These are phyloP conservation scores for Smittium culicis DNA, from an alignment of 371 early-diverging fungal species.

Conservation along the genomic window DNA sequence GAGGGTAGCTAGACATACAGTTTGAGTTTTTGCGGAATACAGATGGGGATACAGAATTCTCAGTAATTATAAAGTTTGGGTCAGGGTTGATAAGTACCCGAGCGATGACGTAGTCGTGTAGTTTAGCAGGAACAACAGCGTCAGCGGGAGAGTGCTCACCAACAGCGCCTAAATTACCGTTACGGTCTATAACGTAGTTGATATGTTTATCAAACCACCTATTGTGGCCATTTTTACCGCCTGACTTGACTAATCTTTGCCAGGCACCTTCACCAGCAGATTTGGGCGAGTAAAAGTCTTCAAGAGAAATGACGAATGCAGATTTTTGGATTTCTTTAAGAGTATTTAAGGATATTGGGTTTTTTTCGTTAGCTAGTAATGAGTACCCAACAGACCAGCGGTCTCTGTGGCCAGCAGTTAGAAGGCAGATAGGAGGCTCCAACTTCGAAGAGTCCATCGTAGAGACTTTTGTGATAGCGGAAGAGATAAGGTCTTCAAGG, in stretches of 20 bases:
- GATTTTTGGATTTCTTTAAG: constrained; percentile 7
- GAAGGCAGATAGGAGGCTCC: constrained; percentile 48
- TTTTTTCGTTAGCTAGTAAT: constrained; percentile 25
- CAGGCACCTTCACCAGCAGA: constrained; percentile 17
- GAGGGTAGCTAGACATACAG: too few species aligned
- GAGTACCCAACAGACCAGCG: constrained; percentile 50
- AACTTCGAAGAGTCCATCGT: constrained; percentile 18
- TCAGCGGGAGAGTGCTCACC: constrained; percentile 80
- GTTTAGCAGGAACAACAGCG: constrained; percentile 50
- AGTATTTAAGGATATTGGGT: background rate
- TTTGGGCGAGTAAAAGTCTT: constrained; percentile 9
- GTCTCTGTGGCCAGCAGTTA: constrained; percentile 79
- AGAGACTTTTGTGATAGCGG: constrained; percentile 35
- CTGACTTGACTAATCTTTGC: constrained; percentile 33
- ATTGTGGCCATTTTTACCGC: constrained; percentile 55
- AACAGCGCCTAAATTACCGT: constrained; percentile 53
- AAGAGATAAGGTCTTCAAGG: constrained; percentile 41
- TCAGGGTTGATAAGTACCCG: constrained; percentile 21
- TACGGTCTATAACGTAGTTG: constrained; percentile 46
- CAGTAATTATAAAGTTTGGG: constrained; percentile 7
- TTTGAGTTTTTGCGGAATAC: constrained; percentile 14
- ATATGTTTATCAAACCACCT: constrained; percentile 82
- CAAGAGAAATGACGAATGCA: constrained; percentile 8
- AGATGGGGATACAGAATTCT: constrained; percentile 23
- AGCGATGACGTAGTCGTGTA: constrained; percentile 43